Evolutionary conservation across 306 rosid species (phyloP).

Genomic region (Purshia tridentata): DNA sequence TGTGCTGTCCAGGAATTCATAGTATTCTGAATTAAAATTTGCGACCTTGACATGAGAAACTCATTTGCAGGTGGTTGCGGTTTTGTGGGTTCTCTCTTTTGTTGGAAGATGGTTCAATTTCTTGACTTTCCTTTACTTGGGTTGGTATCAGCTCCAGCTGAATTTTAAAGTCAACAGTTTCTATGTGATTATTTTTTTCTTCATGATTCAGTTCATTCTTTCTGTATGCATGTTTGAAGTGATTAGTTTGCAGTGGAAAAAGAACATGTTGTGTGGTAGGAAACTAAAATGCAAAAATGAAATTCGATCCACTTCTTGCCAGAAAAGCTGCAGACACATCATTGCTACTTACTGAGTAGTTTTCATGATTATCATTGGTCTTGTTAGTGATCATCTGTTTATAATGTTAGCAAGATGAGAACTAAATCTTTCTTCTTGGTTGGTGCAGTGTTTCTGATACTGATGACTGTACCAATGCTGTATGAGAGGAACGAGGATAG

Average conservation of each 20-base stretch:
- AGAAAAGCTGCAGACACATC: too few species aligned
- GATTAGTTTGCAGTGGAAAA: too few species aligned
- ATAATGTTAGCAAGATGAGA: background rate
- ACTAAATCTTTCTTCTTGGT: constrained; percentile 11
- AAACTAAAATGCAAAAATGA: too few species aligned
- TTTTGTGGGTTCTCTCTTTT: constrained; percentile 45
- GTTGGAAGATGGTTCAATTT: constrained; percentile 35
- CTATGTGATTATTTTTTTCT: too few species aligned
- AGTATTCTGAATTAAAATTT: constrained; percentile 4
- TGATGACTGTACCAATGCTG: constrained; percentile 45
- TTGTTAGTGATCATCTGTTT: background rate
- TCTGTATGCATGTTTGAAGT: too few species aligned
- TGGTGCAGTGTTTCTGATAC: constrained; percentile 39
- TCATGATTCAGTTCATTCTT: too few species aligned
- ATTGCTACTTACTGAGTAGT: too few species aligned
- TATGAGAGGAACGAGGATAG: constrained; percentile 52
- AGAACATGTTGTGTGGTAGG: too few species aligned
- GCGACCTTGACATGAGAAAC: constrained; percentile 24
- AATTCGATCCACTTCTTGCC: too few species aligned
- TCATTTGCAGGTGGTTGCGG: constrained; percentile 44
- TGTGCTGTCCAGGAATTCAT: background rate
- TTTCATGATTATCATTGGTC: too few species aligned
- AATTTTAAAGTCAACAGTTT: too few species aligned
- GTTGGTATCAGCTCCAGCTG: constrained; percentile 35
- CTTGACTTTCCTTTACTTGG: constrained; percentile 47